Base-by-base conservation (phyloP, 176 grass and related monocot genomes). In the Areca catechu region DNA sequence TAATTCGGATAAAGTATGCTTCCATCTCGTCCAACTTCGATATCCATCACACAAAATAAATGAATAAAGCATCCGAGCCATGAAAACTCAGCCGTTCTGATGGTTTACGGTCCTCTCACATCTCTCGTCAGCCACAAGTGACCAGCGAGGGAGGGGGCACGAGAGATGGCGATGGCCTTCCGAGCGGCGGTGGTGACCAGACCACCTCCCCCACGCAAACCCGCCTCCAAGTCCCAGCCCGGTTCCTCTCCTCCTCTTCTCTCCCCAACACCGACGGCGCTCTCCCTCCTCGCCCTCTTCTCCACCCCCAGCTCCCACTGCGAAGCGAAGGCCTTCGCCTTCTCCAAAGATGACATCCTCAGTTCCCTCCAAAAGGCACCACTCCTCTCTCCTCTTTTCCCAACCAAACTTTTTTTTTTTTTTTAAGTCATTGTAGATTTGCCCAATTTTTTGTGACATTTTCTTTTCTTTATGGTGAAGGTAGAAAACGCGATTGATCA, bases 311-410 rank as follows among this genome's bases (percentile, higher is more conserved):
- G 52, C n/a, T 52, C 81, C 60, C 34, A 43, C 34, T 27, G 49
- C 58, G 69, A 72, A 49, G 78, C 80, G 21, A 67, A 69, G 49
- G 92, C 86, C 27, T 79, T 72, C 15, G 62, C 74, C 51, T 68
- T 96, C 9, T 83, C 83, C 53, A 96, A 90, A 72, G 92, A 90
- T 34, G 86, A 80, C 48, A 79, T 91, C 65, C 20, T 85, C 62
- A 61, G 68, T 1, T 88, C 86, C 19, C 60, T 97, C 29, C 75
- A 57, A 68, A 91, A 82, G 86, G 92, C 34, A 22, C 17, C 19
- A 0, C n/a, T 5, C 19, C 22, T 51, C 23, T 51, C 7, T 3
- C 56, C 18, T 4, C 17, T 28, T 21, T 52, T 19, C 20, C 5
- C 7, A 3, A 16, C 3, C 5, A 27, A 21, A 60, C 1, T 28